phyloP scores from a whole-genome alignment of 331 rosid genomes.

The Erythrophleum ivorense region DNA sequence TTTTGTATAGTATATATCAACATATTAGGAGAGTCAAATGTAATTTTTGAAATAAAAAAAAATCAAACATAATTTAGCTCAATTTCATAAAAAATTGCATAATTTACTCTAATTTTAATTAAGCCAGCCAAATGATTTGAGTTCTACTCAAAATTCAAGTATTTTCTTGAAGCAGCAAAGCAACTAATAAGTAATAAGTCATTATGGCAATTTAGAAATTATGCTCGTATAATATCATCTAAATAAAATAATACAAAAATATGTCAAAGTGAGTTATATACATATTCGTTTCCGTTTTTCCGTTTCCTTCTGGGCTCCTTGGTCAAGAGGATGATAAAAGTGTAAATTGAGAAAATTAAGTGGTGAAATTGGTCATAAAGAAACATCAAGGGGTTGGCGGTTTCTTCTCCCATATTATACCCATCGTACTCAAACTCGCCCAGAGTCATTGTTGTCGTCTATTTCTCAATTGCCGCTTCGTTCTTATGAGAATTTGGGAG shows the following conservation, averaged over 20 bases:
- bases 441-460: conserved; percentile 23
- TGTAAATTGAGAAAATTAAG: no score
- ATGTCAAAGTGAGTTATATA: background rate
- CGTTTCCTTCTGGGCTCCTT: no score
- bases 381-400: conserved; percentile 59
- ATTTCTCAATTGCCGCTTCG: conserved; percentile 21
- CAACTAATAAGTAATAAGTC: background rate
- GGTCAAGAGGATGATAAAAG: no score
- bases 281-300: background rate
- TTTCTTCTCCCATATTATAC: conserved; percentile 42
- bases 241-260: background rate
- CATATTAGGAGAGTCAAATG: no score
- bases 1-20: no score
- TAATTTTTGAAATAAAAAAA: no score
- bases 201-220: background rate
- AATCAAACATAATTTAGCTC: no score
- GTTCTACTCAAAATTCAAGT: background rate
- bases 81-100: no score
- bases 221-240: background rate
- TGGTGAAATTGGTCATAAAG: conserved; percentile 20
- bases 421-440: conserved; percentile 39
- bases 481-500: conserved; percentile 31
- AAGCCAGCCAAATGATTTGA: background rate
- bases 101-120: background rate
- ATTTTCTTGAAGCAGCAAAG: background rate